phyloP scores from a whole-genome alignment of 495 filamentous ascomycete genomes.

The Penicillium canescens region DNA sequence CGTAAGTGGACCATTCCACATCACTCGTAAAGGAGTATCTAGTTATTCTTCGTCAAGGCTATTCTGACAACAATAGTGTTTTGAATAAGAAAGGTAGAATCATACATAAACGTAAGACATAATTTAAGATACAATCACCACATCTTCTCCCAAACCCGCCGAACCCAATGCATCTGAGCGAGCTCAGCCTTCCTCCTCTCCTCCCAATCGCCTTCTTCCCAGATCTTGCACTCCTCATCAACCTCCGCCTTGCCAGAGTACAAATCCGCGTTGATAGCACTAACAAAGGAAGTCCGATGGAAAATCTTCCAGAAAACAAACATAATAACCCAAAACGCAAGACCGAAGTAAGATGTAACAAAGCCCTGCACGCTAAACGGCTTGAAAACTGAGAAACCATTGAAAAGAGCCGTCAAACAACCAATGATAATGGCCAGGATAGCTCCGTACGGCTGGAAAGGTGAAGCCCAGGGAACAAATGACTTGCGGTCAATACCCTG shows the following conservation, averaged over 20 bases:
- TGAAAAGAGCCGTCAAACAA: slow-evolving; percentile 23
- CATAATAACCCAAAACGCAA: slow-evolving; percentile 33
- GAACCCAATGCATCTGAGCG: slow-evolving; percentile 23
- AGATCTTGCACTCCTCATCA: slow-evolving; percentile 34
- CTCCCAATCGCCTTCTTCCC: slow-evolving; percentile 32
- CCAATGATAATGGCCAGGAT: slow-evolving; percentile 26
- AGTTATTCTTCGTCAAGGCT: background rate
- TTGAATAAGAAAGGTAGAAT: background rate
- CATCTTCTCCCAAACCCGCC: slow-evolving; percentile 32
- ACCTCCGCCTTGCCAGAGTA: slow-evolving; percentile 32
- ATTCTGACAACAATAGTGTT: background rate
- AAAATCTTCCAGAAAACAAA: slow-evolving; percentile 34
- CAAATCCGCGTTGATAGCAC: slow-evolving; percentile 26
- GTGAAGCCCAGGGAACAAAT: slow-evolving; percentile 28
- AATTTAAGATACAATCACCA: slow-evolving; percentile 23
- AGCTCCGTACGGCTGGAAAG: slow-evolving; percentile 30
- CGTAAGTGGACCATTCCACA: too few relatives aligned
- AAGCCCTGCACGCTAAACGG: slow-evolving; percentile 35
- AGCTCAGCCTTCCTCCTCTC: slow-evolving; percentile 29
- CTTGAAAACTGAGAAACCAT: slow-evolving; percentile 34
- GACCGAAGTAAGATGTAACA: slow-evolving; percentile 34
- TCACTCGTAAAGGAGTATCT: background rate
- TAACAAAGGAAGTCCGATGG: slow-evolving; percentile 30
- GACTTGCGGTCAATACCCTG: slow-evolving; percentile 52
- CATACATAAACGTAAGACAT: background rate